These are phyloP conservation scores for Trametes sp. DNA, from an alignment of 1,284 basidiomycete species.

Conservation along the genomic window DNA sequence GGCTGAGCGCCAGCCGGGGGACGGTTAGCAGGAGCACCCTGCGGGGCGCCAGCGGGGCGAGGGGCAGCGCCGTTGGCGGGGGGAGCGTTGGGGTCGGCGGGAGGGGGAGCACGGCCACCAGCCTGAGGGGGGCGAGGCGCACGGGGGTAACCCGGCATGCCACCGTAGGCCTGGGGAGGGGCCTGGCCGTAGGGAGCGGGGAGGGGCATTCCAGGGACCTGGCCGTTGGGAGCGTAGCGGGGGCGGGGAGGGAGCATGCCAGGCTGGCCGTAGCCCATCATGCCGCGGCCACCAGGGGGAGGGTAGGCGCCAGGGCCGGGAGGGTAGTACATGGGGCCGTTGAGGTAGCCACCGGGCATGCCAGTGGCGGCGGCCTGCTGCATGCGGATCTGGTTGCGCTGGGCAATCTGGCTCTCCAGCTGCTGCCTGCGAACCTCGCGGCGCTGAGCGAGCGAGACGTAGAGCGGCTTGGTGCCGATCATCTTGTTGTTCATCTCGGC, in stretches of 20 bases:
- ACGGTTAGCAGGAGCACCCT: slow-evolving; percentile 51
- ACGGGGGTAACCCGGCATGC: slow-evolving; percentile 71
- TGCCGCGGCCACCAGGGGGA: slow-evolving; percentile 79
- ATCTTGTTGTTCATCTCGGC: slow-evolving; percentile 99
- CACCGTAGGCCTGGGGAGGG: slow-evolving; percentile 72
- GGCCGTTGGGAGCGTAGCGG: slow-evolving; percentile 80
- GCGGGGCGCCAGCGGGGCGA: slow-evolving; percentile 54
- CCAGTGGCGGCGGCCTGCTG: slow-evolving; percentile 92
- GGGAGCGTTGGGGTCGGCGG: slow-evolving; percentile 65
- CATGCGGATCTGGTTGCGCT: slow-evolving; percentile 95
- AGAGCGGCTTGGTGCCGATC: slow-evolving; percentile 98
- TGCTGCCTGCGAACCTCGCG: slow-evolving; percentile 99
- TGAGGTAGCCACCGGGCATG: slow-evolving; percentile 83
- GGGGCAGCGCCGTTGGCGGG: slow-evolving; percentile 55
- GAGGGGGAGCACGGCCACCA: slow-evolving; percentile 50
- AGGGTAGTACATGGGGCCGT: slow-evolving; percentile 89
- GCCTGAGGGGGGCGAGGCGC: slow-evolving; percentile 51
- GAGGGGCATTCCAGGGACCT: slow-evolving; percentile 79
- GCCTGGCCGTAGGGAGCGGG: slow-evolving; percentile 73
- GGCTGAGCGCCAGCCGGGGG: slow-evolving; percentile 54
- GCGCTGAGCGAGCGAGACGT: slow-evolving; percentile 98
- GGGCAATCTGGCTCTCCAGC: slow-evolving; percentile 97
- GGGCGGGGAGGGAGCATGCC: slow-evolving; percentile 90
- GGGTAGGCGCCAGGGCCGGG: slow-evolving; percentile 83
- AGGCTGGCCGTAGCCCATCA: slow-evolving; percentile 85